phyloP scores from a whole-genome alignment of 192 early-diverging fungal genomes.

The Coemansia sp. region DNA sequence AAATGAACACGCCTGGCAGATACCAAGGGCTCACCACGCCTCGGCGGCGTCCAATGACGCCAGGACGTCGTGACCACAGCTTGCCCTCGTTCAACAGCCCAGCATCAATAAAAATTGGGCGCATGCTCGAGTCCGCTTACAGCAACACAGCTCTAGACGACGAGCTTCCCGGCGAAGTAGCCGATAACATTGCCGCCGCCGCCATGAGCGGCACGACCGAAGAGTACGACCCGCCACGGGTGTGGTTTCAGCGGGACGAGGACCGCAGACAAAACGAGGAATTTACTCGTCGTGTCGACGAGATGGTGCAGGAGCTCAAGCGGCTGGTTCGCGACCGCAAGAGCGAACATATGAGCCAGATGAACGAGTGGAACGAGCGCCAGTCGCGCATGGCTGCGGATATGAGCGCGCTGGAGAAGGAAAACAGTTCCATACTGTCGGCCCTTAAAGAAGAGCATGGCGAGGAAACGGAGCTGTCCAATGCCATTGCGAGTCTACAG shows the following conservation, averaged over 20 bases:
- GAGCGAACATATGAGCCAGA: constrained; percentile 22
- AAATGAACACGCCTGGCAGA: constrained; percentile 32
- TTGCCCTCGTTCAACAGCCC: constrained; percentile 52
- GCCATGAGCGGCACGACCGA: constrained; percentile 28
- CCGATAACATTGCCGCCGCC: constrained; percentile 23
- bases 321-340: constrained; percentile 42
- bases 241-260: constrained; percentile 53
- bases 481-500: constrained; percentile 44
- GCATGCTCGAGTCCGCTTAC: constrained; percentile 39
- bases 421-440: constrained; percentile 41
- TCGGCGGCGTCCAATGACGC: constrained; percentile 46
- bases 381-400: constrained; percentile 37
- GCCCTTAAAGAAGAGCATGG: constrained; percentile 55
- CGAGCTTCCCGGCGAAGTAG: constrained; percentile 29
- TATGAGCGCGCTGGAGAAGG: constrained; percentile 41
- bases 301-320: constrained; percentile 50
- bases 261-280: constrained; percentile 44
- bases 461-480: constrained; percentile 51
- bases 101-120: constrained; percentile 31
- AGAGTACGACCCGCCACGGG: constrained; percentile 52
- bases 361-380: constrained; percentile 26
- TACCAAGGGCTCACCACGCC: constrained; percentile 44
- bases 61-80: constrained; percentile 44
- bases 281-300: constrained; percentile 44
- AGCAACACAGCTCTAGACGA: constrained; percentile 15